Conservation (phyloP, 179 eudicot genomes). For the Spinacia oleracea region DNA sequence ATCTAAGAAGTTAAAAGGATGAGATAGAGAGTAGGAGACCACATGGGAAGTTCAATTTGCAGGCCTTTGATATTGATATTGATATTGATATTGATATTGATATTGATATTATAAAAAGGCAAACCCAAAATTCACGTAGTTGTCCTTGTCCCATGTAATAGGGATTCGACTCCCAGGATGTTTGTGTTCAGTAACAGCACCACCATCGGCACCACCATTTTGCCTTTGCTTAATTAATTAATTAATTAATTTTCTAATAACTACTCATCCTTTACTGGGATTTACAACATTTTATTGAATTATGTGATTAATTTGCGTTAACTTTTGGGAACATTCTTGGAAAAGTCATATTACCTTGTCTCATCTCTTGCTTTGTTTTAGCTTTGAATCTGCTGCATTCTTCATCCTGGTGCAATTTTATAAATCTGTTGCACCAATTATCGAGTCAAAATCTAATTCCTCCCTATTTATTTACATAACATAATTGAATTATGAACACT, state of each 20-base stretch:
- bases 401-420: not conserved
- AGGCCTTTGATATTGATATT: too few relatives aligned
- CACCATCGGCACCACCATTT: not conserved
- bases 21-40: not conserved
- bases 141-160: constrained; percentile 33
- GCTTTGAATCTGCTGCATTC: constrained; percentile 28
- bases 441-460: too few relatives aligned
- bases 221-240: not conserved
- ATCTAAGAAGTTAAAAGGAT: not conserved
- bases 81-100: too few relatives aligned
- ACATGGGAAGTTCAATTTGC: constrained; percentile 10
- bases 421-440: too few relatives aligned
- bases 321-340: constrained; percentile 44
- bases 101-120: constrained; percentile 25
- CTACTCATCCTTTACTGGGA: constrained; percentile 33
- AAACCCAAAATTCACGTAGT: constrained; percentile 21
- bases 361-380: not conserved
- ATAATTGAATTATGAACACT: too few relatives aligned
- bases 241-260: not conserved
- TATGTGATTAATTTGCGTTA: constrained; percentile 21
- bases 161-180: constrained; percentile 25
- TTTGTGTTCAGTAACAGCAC: constrained; percentile 10
- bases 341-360: constrained; percentile 30
- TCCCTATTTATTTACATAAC: too few relatives aligned
- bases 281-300: constrained; percentile 24